Base-by-base conservation (phyloP, 345 rosid genomes). In the Pistacia vera region DNA sequence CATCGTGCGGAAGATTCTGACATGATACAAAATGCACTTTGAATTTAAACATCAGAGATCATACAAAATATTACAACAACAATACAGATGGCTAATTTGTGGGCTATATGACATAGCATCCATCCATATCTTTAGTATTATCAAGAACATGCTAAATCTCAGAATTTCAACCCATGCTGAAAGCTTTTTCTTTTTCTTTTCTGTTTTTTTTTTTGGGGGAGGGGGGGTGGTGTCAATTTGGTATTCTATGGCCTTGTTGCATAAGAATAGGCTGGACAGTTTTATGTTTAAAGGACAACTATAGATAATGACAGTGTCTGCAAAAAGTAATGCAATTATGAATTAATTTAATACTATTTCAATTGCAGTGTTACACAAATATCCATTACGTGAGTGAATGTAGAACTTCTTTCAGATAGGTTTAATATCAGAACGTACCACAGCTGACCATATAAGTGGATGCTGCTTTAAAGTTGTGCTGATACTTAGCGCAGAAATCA, bases 1-100 rank as follows among this genome's bases (percentile, higher is more conserved):
- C 92, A 87, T 96, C 99, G 71, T 92, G 93, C 13, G 98, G 98
- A n/a, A 96, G 93, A 87, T 92, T 89, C 99, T 96, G 92, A 75
- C 79, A 78, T 79, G 77, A 73, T 67, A 60, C 75, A 55, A 75
- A 77, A 16, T 59, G 68, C 25, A 75, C 62, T 54, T 64, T 38
- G 46, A 61, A 55, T 33, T 68, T 28, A 36, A 71, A 74, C 8
- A 57, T 75, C 73, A 58, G 72, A 66, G 35, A 70, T 51, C 14
- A 16, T 56, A 54, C 58, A 63, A 74, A 22, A 41, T 25, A 25
- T 11, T 63, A 69, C 48, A 35, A 11, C 54, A 64, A 44, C 54
- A 20, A 52, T 28, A 56, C 14, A 46, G 35, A 66, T 63, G 55
- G 74, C 16, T 10, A 36, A 75, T 49, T 30, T 8, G 17, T 33